phyloP scores from a whole-genome alignment of 371 early-diverging fungal genomes.

The Mycotypha africana region DNA sequence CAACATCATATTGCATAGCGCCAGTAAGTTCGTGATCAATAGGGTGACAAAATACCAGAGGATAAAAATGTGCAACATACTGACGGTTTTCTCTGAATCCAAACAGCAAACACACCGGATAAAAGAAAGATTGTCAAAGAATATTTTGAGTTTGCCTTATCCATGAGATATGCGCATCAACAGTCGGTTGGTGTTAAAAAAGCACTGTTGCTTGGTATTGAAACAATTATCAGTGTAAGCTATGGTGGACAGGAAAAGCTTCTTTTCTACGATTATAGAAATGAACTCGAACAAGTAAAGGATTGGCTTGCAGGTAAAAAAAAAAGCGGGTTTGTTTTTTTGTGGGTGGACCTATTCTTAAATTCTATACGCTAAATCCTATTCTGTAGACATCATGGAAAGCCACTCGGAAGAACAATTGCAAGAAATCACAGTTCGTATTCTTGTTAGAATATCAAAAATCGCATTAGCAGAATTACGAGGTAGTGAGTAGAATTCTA shows the following conservation, averaged over 20 bases:
- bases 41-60: too few relatives aligned
- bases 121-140: conserved; percentile 35
- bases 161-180: conserved; percentile 26
- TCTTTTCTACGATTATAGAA: conserved; percentile 24
- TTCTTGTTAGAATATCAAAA: conserved; percentile 6
- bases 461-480: conserved; percentile 12
- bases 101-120: conserved; percentile 35
- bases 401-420: conserved; percentile 4
- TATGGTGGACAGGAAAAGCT: conserved; percentile 27
- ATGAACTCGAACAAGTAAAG: conserved; percentile 24
- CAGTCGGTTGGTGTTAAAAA: conserved; percentile 15
- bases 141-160: conserved; percentile 40
- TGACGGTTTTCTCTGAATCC: not conserved
- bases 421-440: conserved; percentile 4
- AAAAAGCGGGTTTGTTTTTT: too few relatives aligned
- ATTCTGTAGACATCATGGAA: conserved; percentile 4
- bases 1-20: conserved; percentile 36
- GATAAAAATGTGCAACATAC: not conserved
- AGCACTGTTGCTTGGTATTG: conserved; percentile 33
- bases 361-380: not conserved
- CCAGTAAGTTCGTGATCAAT: conserved; percentile 25
- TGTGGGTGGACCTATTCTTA: too few relatives aligned
- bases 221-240: conserved; percentile 25
- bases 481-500: too few relatives aligned
- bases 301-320: conserved; percentile 37